phyloP scores from a whole-genome alignment of 768 basidiomycete species.

The Serendipita sp. region DNA sequence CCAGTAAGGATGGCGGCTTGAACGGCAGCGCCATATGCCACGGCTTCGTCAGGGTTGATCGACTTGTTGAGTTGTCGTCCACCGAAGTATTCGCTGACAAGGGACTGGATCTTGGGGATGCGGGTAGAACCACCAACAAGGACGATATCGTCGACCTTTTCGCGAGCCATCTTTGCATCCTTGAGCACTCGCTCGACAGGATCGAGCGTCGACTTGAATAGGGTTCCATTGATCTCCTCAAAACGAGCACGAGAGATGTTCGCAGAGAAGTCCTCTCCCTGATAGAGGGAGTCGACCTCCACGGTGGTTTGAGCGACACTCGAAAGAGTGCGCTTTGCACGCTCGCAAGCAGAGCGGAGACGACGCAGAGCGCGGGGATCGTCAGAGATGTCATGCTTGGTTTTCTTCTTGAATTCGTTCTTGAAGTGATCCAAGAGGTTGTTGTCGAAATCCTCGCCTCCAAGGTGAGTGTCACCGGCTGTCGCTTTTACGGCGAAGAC shows the following conservation, averaged over 20 bases:
- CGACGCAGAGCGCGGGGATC: conserved; percentile 95
- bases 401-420: conserved; percentile 97
- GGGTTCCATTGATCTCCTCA: conserved; percentile 92
- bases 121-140: conserved; percentile 99
- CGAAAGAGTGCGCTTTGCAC: conserved; percentile 97
- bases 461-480: conserved; percentile 97
- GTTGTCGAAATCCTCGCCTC: conserved; percentile 99
- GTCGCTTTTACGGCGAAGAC: conserved; percentile 99
- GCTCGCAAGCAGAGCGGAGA: conserved; percentile 93
- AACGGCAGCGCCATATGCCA: conserved; percentile 98
- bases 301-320: conserved; percentile 98
- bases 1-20: conserved; percentile 98
- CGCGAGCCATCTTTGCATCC: conserved; percentile 94
- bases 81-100: conserved; percentile 97
- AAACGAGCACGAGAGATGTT: conserved; percentile 99
- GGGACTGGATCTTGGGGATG: conserved; percentile 97
- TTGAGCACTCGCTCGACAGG: conserved; percentile 98
- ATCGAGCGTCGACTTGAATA: conserved; percentile 95
- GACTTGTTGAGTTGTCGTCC: conserved; percentile 98
- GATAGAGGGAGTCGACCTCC: conserved; percentile 96
- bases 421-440: conserved; percentile 97
- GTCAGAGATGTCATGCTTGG: conserved; percentile 91
- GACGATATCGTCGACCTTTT: conserved; percentile 95
- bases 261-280: conserved; percentile 96
- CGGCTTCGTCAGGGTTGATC: conserved; percentile 99